Base-by-base conservation (phyloP, 805 yeast genomes). In the Yamadazyma endophytica region DNA sequence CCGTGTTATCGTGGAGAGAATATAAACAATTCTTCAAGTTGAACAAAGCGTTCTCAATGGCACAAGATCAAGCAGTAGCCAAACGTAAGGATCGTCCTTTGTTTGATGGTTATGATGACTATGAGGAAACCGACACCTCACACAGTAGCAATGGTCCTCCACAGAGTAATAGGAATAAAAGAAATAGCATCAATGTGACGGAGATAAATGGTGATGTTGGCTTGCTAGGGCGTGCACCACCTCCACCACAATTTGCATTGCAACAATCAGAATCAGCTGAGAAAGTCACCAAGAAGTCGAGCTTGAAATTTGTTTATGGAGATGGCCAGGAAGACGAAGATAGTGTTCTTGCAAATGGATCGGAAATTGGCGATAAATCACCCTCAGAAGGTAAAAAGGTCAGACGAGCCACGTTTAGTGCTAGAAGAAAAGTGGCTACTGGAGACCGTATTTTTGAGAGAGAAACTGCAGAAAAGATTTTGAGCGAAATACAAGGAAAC, bases 1-100 rank as follows among this genome's bases (percentile, higher is more conserved):
- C 76, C 5, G 97, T 90, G n/a, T 69, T 69, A 15, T 73, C 88
- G 0, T 92, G 99, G 99, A 73, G 73, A 35, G 95, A 87, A 35
- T 92, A 87, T 55, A 89, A 85, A 52, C 77, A 72, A 17, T 82
- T 68, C 52, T 70, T 77, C 36, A 76, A 73, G 37, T 56, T 82
- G 44, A 68, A 67, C 29, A 64, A 70, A 13, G 87, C 82, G 0
- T 86, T 86, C 49, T 39, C 40, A 20, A 37, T 57, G 18, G 54
- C 68, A 5, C 71, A 66, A 38, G 47, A 47, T 15, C 53, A 52
- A 24, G 70, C 62, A 23, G 58, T 64, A 1, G 56, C 49, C 24
- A 37, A 35, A 16, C 47, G 61, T 41, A 50, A 45, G 13, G 49
- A 50, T 20, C 37, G 43, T 18, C 24, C 43, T 5, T 29, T 31